Evolutionary conservation across 768 basidiomycete species (phyloP).

Genomic region (Lactarius evosmus): DNA sequence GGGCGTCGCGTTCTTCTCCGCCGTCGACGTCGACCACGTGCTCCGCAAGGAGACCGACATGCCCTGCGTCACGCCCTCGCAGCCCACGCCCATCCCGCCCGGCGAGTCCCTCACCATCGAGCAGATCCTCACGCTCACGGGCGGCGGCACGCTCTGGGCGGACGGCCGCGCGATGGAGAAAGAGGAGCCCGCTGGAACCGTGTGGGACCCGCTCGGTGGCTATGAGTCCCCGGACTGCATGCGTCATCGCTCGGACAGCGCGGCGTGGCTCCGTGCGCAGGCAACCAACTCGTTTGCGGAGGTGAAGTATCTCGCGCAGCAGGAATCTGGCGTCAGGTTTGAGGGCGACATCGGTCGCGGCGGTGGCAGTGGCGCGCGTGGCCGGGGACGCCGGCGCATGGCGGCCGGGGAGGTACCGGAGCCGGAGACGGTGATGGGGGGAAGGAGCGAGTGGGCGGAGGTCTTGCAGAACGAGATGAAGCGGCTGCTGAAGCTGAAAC

Average conservation of each 20-base stretch:
- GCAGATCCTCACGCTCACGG: slow-evolving; percentile 61
- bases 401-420: neutral
- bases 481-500: neutral
- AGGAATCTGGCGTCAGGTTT: slow-evolving; percentile 44
- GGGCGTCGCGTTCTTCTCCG: slow-evolving; percentile 95
- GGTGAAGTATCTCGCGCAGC: slow-evolving; percentile 63
- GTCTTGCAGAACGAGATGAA: slow-evolving; percentile 17
- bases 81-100: slow-evolving; percentile 73
- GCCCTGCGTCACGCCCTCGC: slow-evolving; percentile 92
- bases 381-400: slow-evolving; percentile 9
- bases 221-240: slow-evolving; percentile 60
- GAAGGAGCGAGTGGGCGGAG: slow-evolving; percentile 19
- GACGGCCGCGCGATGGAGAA: slow-evolving; percentile 56
- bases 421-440: neutral
- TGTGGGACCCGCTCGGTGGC: slow-evolving; percentile 39
- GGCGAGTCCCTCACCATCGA: slow-evolving; percentile 85
- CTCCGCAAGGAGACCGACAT: slow-evolving; percentile 95
- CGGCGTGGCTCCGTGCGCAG: slow-evolving; percentile 74
- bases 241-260: slow-evolving; percentile 57
- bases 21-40: slow-evolving; percentile 88
- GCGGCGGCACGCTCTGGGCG: slow-evolving; percentile 61
- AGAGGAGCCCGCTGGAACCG: slow-evolving; percentile 22
- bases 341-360: slow-evolving; percentile 33
- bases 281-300: slow-evolving; percentile 68
- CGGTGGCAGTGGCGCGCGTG: slow-evolving; percentile 31